Evolutionary conservation across 192 early-diverging fungal genomes (phyloP).

Genomic region (Nowakowskiella sp.): DNA sequence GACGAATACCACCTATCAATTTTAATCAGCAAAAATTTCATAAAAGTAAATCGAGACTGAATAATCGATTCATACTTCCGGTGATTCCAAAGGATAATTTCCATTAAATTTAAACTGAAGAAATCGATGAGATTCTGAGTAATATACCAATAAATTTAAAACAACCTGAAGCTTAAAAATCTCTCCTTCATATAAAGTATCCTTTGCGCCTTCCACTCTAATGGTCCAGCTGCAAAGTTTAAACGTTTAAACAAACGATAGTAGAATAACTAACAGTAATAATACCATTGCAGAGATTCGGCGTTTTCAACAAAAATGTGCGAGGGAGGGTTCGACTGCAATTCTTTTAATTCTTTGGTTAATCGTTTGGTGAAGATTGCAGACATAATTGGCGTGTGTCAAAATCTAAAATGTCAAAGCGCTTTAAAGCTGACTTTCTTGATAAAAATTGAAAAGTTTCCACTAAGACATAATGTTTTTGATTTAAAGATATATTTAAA

Average conservation of each 20-base stretch:
- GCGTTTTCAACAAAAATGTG: constrained; percentile 26
- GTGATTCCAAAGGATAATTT: constrained; percentile 43
- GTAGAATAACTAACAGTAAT: background rate
- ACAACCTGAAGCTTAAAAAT: constrained; percentile 33
- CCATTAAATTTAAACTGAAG: constrained; percentile 34
- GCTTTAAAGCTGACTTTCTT: too few relatives aligned
- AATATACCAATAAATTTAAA: background rate
- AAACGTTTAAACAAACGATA: background rate
- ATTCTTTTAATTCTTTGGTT: constrained; percentile 37
- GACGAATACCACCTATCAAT: constrained; percentile 28
- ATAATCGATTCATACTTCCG: constrained; percentile 22
- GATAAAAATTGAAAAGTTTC: too few relatives aligned
- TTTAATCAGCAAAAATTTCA: constrained; percentile 1
- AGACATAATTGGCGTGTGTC: too few relatives aligned
- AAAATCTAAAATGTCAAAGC: too few relatives aligned
- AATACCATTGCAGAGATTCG: constrained; percentile 9
- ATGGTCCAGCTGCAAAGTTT: constrained; percentile 28
- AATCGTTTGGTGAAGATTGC: constrained; percentile 40
- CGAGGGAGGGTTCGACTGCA: constrained; percentile 31
- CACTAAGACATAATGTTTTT: too few relatives aligned
- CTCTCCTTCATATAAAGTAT: constrained; percentile 35
- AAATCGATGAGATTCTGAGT: background rate
- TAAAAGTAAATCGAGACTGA: background rate
- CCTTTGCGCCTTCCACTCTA: constrained; percentile 24
- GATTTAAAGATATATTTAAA: too few relatives aligned